phyloP scores from a whole-genome alignment of 345 rosid species.

The Salix exigua region DNA sequence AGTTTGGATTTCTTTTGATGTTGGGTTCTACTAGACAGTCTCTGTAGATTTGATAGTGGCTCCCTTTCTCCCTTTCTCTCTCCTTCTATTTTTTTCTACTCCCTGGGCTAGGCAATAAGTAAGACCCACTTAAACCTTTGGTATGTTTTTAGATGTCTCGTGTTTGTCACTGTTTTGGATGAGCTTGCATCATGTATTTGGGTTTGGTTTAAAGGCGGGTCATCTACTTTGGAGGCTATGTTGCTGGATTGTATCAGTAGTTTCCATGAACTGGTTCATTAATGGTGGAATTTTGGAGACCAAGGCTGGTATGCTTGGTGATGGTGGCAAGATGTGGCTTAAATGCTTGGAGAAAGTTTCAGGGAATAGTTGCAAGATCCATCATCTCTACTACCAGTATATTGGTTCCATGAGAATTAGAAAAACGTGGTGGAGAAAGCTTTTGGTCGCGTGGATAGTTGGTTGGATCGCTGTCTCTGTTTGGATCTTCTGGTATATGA shows the following conservation, averaged over 20 bases:
- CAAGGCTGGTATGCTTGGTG: constrained; percentile 43
- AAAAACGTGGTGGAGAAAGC: constrained; percentile 60
- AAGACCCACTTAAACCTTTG: constrained; percentile 23
- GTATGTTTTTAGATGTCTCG: constrained; percentile 32
- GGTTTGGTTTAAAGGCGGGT: constrained; percentile 80
- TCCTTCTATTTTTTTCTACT: constrained; percentile 16
- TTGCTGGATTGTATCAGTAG: constrained; percentile 61
- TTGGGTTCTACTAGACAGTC: constrained; percentile 38
- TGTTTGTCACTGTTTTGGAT: constrained; percentile 48
- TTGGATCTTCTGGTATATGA: constrained; percentile 58
- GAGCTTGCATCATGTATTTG: constrained; percentile 70
- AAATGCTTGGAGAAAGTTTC: constrained; percentile 58
- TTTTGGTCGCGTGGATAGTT: constrained; percentile 59
- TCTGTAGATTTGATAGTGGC: constrained; percentile 40
- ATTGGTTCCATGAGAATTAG: constrained; percentile 54
- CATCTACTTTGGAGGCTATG: constrained; percentile 78
- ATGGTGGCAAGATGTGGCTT: constrained; percentile 56
- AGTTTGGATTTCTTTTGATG: constrained; percentile 34
- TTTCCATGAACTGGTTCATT: constrained; percentile 59
- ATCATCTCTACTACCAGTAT: constrained; percentile 46
- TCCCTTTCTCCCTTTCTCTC: constrained; percentile 24
- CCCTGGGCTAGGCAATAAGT: constrained; percentile 30
- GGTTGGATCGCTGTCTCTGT: constrained; percentile 44
- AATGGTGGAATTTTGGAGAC: constrained; percentile 53
- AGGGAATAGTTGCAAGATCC: constrained; percentile 46